Evolutionary conservation across 164 flowering plant species (phyloP), one percentile per base, ranked within the genome.

Genomic region (Amborella trichopoda): DNA sequence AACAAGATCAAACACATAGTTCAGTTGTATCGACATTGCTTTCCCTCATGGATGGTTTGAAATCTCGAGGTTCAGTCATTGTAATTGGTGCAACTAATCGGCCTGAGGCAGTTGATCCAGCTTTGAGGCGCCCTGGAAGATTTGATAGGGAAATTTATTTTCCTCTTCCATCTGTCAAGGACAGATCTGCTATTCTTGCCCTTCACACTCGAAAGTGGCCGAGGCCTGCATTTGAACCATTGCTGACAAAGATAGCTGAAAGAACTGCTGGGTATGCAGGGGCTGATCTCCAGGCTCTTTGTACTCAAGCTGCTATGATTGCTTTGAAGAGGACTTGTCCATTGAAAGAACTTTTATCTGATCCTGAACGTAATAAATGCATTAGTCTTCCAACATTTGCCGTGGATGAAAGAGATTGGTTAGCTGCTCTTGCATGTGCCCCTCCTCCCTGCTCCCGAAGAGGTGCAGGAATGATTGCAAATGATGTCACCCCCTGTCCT

Each of bases 11-110:
- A 68, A 91, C 99, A n/a, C 99, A 91, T 62, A 84, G 72, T 64
- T 91, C 99, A 16, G 99, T 91, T 62, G 96, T 91, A 5, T 91
- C 99, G 14, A 91, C 99, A 38, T 61, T 91, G 61, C 93, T 91
- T 56, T 95, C 99, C 25, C 56, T 91, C 40, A 42, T 91, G 76
- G 96, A 91, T 74, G 99, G 99, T 51, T 56, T 91, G 23, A 91
- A 84, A 57, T 84, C 96, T 50, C 78, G 99, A 44, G 99, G 99
- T 51, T 91, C 99, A 49, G 99, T 91, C 28, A 68, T 91, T 28
- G 99, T 91, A 13, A 87, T 91, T 48, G 99, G 99, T 56, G 99
- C 99, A 46, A 91, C 99, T 41, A 91, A 91, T 69, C 94, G 96
- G 17, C 99, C 99, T 30, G 99, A 91, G 25, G 82, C 95, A 38